These are phyloP conservation scores for Aspergillus proliferans DNA, from an alignment of 2,329 filamentous ascomycete genomes.

Conservation along the genomic window DNA sequence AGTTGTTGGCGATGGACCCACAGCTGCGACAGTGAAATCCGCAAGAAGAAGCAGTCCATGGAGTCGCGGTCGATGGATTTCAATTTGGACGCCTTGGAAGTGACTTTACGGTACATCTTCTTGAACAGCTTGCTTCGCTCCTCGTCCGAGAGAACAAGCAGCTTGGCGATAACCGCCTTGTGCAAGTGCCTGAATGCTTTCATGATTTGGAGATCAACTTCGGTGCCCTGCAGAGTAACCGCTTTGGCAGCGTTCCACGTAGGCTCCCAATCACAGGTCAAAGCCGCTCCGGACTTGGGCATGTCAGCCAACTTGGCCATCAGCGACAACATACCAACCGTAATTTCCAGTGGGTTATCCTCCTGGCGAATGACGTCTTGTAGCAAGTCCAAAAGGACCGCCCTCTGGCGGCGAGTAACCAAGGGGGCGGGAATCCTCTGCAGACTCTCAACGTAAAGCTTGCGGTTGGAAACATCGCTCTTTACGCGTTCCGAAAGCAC, in stretches of 20 bases:
- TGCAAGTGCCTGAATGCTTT: conserved; percentile 33
- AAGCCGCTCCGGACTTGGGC: conserved; percentile 31
- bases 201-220: conserved; percentile 29
- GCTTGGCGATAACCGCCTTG: conserved; percentile 28
- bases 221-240: conserved; percentile 25
- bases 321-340: conserved; percentile 30
- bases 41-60: conserved; percentile 31
- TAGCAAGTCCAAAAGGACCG: conserved; percentile 27
- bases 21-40: conserved; percentile 29
- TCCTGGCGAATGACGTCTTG: conserved; percentile 27
- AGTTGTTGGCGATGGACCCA: conserved; percentile 28
- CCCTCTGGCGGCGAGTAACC: conserved; percentile 33
- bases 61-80: conserved; percentile 27
- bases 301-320: conserved; percentile 36
- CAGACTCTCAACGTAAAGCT: conserved; percentile 29
- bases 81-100: conserved; percentile 23
- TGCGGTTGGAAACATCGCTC: conserved; percentile 20
- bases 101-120: conserved; percentile 28
- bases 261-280: conserved; percentile 31
- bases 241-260: conserved; percentile 32
- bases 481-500: conserved; percentile 30
- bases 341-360: conserved; percentile 19
- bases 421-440: conserved; percentile 31
- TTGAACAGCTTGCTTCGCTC: conserved; percentile 30
- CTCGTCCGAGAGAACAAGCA: conserved; percentile 28